These are phyloP conservation scores for Globisporangium apiculatum DNA, from an alignment of 352 stramenopile species.

Conservation along the genomic window DNA sequence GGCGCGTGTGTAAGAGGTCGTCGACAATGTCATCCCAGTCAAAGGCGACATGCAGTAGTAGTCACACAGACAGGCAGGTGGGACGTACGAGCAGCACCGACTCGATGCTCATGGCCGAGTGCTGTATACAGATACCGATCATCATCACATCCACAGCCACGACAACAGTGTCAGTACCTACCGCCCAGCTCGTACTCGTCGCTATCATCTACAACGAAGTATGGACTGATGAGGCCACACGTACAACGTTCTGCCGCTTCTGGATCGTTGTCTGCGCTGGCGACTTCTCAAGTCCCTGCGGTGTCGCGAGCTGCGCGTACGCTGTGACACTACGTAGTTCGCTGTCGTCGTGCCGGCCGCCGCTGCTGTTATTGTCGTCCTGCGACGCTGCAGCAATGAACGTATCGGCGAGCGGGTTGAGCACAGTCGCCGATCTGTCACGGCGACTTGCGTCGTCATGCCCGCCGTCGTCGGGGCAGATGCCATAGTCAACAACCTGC, in stretches of 20 bases:
- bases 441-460: constrained; percentile 31
- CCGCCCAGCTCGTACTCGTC: too few species aligned
- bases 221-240: too few species aligned
- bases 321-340: constrained; percentile 42
- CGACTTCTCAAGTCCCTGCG: constrained; percentile 5
- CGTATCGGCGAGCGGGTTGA: constrained; percentile 46
- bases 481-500: constrained; percentile 49
- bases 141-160: too few species aligned
- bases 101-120: constrained; percentile 24
- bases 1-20: background rate
- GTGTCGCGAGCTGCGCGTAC: constrained; percentile 42
- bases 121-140: constrained; percentile 11
- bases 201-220: too few species aligned
- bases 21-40: too few species aligned
- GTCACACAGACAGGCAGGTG: background rate
- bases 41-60: too few species aligned
- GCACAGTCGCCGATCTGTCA: constrained; percentile 22
- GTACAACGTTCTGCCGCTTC: constrained; percentile 12
- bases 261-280: constrained; percentile 3
- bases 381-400: constrained; percentile 21
- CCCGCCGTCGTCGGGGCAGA: constrained; percentile 42
- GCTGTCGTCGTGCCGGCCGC: constrained; percentile 4
- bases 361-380: constrained; percentile 6
- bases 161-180: too few species aligned
- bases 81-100: constrained; percentile 31